Conservation (phyloP, 148 eudicot species). For the Selenicereus undatus region DNA sequence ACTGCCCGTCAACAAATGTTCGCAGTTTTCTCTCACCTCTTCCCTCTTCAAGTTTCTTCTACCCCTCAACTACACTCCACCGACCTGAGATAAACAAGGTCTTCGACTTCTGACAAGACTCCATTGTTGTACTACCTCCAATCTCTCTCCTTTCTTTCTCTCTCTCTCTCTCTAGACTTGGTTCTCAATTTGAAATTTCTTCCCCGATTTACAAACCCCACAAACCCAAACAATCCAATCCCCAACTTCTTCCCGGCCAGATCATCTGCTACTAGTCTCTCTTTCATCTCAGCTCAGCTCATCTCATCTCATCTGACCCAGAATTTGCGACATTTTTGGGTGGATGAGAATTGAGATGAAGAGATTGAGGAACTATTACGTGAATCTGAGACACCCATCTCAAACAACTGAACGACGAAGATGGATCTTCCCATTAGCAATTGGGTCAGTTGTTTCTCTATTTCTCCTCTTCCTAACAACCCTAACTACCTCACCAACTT, state of each 20-base stretch:
- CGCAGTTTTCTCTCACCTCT: neutral
- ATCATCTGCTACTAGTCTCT: neutral
- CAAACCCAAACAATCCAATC: neutral
- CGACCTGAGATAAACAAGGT: neutral
- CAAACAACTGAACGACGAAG: conserved; percentile 30
- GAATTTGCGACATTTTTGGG: neutral
- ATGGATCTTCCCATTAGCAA: conserved; percentile 73
- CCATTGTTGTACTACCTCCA: neutral
- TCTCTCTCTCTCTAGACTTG: neutral
- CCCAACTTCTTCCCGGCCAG: too few species aligned
- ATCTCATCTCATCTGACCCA: conserved; percentile 1
- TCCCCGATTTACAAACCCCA: neutral
- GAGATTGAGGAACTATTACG: conserved; percentile 50
- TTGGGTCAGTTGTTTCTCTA: conserved; percentile 52
- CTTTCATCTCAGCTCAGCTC: neutral
- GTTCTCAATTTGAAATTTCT: neutral
- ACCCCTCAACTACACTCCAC: conserved; percentile 1
- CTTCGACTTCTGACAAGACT: neutral
- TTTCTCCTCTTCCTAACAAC: conserved; percentile 51
- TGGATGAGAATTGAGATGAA: conserved; percentile 39
- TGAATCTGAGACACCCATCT: conserved; percentile 37
- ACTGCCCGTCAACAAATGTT: neutral
- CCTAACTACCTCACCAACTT: conserved; percentile 45
- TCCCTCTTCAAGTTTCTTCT: neutral
- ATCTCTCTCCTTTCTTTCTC: neutral